A percentile compares a stretch with the other conserved stretches of the same genome.
Conservation (phyloP, 2,329 filamentous ascomycete genomes). For the Cryoendolithus antarcticus region DNA sequence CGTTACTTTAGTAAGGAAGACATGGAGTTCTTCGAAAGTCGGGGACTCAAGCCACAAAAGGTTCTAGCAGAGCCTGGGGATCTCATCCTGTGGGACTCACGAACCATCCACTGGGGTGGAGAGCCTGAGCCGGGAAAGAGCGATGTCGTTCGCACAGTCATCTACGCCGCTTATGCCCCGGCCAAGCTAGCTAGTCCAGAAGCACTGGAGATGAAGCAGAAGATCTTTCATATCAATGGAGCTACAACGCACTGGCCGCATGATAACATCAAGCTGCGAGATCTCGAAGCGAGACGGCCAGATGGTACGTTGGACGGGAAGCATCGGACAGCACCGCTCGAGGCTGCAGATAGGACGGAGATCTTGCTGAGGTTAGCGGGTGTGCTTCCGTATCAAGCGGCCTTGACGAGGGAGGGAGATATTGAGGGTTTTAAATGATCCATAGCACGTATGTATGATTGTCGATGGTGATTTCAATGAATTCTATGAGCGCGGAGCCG, state of each 20-base stretch:
- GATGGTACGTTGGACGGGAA: no score
- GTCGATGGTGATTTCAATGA: no score
- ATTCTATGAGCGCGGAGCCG: no score
- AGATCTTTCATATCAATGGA: conserved; percentile 10
- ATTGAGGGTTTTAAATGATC: no score
- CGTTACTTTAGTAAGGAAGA: no score
- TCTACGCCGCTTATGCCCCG: conserved; percentile 14
- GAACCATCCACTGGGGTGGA: conserved; percentile 34
- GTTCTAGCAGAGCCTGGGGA: conserved; percentile 12
- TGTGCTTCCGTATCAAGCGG: no score
- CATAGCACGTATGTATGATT: no score
- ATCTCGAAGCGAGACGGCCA: no score
- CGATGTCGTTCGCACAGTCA: conserved; percentile 6
- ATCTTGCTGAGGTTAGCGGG: no score
- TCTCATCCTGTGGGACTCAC: conserved; percentile 19
- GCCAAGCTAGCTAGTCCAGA: conserved; percentile 7
- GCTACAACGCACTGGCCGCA: conserved; percentile 15
- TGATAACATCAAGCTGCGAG: neutral
- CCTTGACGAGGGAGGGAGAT: no score
- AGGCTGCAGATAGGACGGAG: no score
- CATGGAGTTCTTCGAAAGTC: neutral
- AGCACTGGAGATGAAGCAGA: conserved; percentile 9
- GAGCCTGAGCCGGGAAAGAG: conserved; percentile 10
- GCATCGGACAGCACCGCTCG: no score
- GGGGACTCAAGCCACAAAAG: conserved; percentile 3